Evolutionary conservation across 441 rosid genomes (phyloP), one percentile per base, ranked within the genome.

Genomic region (Gossypium laxum): DNA sequence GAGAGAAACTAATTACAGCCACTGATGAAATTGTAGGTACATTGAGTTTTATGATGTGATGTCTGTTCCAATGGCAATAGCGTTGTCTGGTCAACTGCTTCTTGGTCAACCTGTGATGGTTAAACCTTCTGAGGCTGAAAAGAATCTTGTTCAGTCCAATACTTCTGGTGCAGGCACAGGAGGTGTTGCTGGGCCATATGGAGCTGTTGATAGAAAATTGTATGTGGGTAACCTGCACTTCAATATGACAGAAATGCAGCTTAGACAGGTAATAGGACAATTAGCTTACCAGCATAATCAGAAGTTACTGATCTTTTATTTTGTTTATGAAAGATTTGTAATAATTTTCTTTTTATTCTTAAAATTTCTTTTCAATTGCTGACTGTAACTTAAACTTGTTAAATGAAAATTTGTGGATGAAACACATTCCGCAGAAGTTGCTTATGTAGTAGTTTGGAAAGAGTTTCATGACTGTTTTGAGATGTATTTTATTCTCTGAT

Each of bases 61-160:
- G 98, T 87, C 92, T 34, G 95, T 92, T 69, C 98, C 98, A 45
- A 88, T 87, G 93, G 96, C 96, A 17, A 91, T 92, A 83, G 96
- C 97, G 22, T 79, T 89, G 61, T 91, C 93, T 72, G 98, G 97
- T 65, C 98, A 92, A 48, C 82, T 82, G 17, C 86, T 92, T 54
- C 85, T 89, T 76, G 93, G 98, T 74, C 95, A 91, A 80, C 97
- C 93, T 71, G 98, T 91, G 67, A 92, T 89, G 97, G 97, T 92
- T 71, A 92, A 92, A 80, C 93, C 98, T 76, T 92, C 98, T 8
- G 98, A 92, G 85, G 98, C 98, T 79, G 96, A 92, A 82, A 92
- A 92, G 88, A 91, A 92, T 77, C 83, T 92, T 78, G 90, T 86
- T 76, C 97, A 92, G 75, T 84, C 95, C 70, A 92, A 67, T 21